Evolutionary conservation across 2,329 filamentous ascomycete genomes (phyloP).

Genomic region (Monilinia fructigena): DNA sequence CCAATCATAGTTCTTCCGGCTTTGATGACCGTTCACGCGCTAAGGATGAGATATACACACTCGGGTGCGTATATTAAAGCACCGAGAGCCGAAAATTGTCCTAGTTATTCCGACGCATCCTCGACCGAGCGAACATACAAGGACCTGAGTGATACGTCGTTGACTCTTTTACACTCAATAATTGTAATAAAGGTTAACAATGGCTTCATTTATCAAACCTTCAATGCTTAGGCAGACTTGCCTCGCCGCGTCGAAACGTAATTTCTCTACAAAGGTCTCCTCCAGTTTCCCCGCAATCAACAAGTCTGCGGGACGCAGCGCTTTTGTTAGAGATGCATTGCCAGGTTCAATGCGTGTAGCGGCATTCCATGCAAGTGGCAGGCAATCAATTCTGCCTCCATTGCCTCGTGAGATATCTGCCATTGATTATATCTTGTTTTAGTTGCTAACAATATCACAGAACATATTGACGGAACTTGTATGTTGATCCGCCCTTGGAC

Average conservation of each 20-base stretch:
- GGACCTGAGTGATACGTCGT: slow-evolving; percentile 16
- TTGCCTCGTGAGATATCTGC: slow-evolving; percentile 70
- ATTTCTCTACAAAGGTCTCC: slow-evolving; percentile 45
- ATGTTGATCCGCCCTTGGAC: slow-evolving; percentile 41
- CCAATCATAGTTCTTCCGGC: slow-evolving; percentile 22
- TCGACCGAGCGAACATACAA: slow-evolving; percentile 23
- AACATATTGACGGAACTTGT: slow-evolving; percentile 74
- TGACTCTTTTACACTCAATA: slow-evolving; percentile 20
- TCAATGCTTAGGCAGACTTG: slow-evolving; percentile 49
- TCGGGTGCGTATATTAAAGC: too few species aligned
- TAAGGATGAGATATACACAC: too few species aligned
- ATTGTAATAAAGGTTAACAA: slow-evolving; percentile 37
- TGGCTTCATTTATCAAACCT: slow-evolving; percentile 54
- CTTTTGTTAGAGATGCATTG: slow-evolving; percentile 45
- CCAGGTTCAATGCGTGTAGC: slow-evolving; percentile 55
- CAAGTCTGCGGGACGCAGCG: slow-evolving; percentile 35
- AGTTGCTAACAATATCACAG: slow-evolving; percentile 53
- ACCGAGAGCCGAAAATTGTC: neutral
- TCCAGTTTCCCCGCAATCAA: slow-evolving; percentile 39
- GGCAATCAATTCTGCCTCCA: slow-evolving; percentile 74
- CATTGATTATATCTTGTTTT: neutral
- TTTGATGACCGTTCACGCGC: slow-evolving; percentile 22
- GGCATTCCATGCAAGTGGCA: slow-evolving; percentile 82
- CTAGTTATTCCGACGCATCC: slow-evolving; percentile 23
- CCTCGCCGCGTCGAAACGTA: slow-evolving; percentile 45